Evolutionary conservation across 352 stramenopile genomes (phyloP), one percentile per base, ranked within the genome.

Genomic region (Globisporangium acanthophoron): DNA sequence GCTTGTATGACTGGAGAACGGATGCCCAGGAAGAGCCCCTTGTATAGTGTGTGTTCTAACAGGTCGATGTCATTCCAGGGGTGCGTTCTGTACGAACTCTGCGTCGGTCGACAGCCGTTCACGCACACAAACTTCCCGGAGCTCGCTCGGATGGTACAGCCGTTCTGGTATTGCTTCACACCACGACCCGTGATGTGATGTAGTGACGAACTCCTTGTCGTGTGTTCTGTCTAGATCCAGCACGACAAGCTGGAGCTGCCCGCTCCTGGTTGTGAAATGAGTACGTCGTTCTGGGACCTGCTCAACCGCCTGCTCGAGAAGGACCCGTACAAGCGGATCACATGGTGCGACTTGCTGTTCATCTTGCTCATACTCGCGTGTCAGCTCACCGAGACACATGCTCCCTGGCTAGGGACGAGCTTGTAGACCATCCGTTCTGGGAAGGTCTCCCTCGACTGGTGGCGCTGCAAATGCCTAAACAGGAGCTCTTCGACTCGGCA

Each of bases 81-180:
- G 0, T 95, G 85, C 29, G 71, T 95, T 24, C 50, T 95, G 31
- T 95, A 79, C 58, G 85, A 95, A 51, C 64, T 95, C 11, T 75
- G 66, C 46, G 86, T 80, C 12, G 83, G 83, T 1, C 66, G 61
- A 2, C 77, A 87, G 54, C 77, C 83, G 18, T 93, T 93, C 61
- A 85, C 66, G 5, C 76, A 92, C 51, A 85, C 76, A 1, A 86
- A 80, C 54, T 93, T 91, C 50, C 71, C 78, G 0, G 74, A 93
- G 39, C 64, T 95, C 13, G 77, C 73, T 35, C 73, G 72, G 60
- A 87, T 85, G 66, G 84, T 95, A 62, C 49, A 54, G 27, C 50
- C 12, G 0, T 3, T 6, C 11, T 43, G 37, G 16, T 41, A 31
- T 39, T 43, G 35, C 15, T 1, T 12, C 33, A 37, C 33, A 37